These are phyloP conservation scores for Ulota crispa DNA, from an alignment of 225 moss, liverwort and hornwort genomes.

Conservation along the genomic window DNA sequence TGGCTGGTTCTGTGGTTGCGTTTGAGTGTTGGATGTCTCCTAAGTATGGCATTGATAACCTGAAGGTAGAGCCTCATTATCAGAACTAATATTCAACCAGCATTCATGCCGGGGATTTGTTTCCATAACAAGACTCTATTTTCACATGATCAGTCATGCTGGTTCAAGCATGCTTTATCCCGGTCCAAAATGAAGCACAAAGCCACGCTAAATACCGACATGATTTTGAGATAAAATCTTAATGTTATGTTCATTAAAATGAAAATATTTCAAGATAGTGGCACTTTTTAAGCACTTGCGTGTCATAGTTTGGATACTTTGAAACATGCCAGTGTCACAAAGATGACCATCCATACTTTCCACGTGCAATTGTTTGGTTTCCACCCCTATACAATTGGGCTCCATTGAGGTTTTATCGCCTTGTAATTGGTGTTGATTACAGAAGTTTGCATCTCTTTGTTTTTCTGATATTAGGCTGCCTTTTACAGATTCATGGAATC, in stretches of 20 bases:
- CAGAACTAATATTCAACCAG: neutral
- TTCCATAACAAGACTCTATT: neutral
- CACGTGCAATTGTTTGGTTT: neutral
- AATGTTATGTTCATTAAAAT: neutral
- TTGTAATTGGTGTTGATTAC: neutral
- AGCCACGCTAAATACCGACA: neutral
- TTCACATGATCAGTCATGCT: neutral
- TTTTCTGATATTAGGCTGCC: neutral
- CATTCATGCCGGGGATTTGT: neutral
- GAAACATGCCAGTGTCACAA: neutral
- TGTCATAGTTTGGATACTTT: neutral
- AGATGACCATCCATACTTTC: neutral
- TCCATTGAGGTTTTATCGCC: neutral
- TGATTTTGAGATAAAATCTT: too few species aligned
- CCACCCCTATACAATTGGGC: neutral
- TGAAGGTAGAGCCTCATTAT: neutral
- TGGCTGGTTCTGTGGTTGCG: neutral
- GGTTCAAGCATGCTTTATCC: neutral
- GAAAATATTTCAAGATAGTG: neutral
- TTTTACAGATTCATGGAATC: slow-evolving; percentile 50
- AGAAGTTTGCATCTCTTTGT: neutral
- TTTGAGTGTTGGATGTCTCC: neutral
- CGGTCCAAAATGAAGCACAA: neutral
- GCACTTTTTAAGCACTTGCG: neutral
- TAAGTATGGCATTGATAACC: too few species aligned